Conservation (phyloP, 352 stramenopile genomes). For the Pelagophyceae sp. region DNA sequence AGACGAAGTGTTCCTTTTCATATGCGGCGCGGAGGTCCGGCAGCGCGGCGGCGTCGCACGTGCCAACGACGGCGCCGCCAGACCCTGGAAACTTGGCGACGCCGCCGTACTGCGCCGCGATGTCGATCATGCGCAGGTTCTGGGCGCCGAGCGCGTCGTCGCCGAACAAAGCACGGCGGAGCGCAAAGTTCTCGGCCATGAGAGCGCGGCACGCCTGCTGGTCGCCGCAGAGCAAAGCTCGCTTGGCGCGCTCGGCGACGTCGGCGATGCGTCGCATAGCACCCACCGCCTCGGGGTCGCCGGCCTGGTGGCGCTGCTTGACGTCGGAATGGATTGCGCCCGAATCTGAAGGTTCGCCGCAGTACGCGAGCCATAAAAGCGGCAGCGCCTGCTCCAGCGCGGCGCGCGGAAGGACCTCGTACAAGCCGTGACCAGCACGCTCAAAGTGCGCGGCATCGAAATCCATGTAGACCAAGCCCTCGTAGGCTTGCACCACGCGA, state of each 20-base stretch:
- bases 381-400: constrained; percentile 17
- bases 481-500: constrained; percentile 43
- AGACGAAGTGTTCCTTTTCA: constrained; percentile 7
- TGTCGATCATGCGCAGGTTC: not conserved
- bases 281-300: constrained; percentile 28
- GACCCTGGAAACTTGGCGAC: constrained; percentile 15
- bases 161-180: constrained; percentile 36
- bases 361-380: constrained; percentile 35
- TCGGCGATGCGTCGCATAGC: constrained; percentile 22
- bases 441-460: constrained; percentile 36
- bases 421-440: constrained; percentile 28
- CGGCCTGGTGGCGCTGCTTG: constrained; percentile 34
- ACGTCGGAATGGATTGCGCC: constrained; percentile 43
- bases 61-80: constrained; percentile 16
- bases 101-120: not conserved
- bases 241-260: constrained; percentile 24
- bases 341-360: constrained; percentile 30
- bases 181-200: constrained; percentile 41
- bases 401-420: constrained; percentile 11
- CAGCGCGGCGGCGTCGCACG: not conserved
- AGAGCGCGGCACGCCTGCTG: constrained; percentile 11
- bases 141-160: constrained; percentile 34
- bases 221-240: constrained; percentile 25
- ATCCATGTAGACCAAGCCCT: constrained; percentile 44
- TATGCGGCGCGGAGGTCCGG: not conserved